These are phyloP conservation scores for Geotrichum siamense DNA, from an alignment of 1,139 yeast species.

Conservation along the genomic window DNA sequence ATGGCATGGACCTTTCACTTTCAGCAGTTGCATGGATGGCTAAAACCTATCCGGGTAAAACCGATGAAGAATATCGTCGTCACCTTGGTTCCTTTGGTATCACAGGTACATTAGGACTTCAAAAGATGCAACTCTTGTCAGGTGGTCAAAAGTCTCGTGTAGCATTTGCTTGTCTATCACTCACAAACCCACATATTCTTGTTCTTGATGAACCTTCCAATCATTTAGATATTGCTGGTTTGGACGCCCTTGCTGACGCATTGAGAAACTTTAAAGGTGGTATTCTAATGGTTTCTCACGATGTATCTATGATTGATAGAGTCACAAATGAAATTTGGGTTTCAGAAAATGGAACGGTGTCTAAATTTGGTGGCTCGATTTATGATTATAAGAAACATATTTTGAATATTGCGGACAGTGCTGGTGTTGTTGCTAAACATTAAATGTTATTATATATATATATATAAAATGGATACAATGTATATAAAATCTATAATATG, in stretches of 20 bases:
- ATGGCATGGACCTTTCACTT: constrained; percentile 83
- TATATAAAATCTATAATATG: no score
- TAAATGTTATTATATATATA: constrained; percentile 27
- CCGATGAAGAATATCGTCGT: constrained; percentile 95
- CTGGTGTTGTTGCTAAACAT: constrained; percentile 87
- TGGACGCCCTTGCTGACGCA: constrained; percentile 91
- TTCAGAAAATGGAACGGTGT: constrained; percentile 75
- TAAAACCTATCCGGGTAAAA: constrained; percentile 78
- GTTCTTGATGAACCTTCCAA: constrained; percentile 97
- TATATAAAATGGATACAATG: no score
- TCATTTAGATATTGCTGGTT: constrained; percentile 96
- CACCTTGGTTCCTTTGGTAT: constrained; percentile 96
- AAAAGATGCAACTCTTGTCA: constrained; percentile 79
- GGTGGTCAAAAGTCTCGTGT: constrained; percentile 99
- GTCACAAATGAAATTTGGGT: constrained; percentile 96
- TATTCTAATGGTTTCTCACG: constrained; percentile 95
- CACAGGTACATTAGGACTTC: constrained; percentile 88
- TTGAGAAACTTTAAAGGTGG: constrained; percentile 87
- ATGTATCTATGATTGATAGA: constrained; percentile 77
- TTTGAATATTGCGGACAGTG: constrained; percentile 62
- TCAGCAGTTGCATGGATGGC: constrained; percentile 97
- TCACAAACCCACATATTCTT: constrained; percentile 85
- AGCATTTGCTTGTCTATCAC: constrained; percentile 91
- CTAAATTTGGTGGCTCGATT: constrained; percentile 74
- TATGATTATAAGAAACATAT: constrained; percentile 87